These are phyloP conservation scores for Candida gigantensis DNA, from an alignment of 1,139 yeast species.

Conservation along the genomic window DNA sequence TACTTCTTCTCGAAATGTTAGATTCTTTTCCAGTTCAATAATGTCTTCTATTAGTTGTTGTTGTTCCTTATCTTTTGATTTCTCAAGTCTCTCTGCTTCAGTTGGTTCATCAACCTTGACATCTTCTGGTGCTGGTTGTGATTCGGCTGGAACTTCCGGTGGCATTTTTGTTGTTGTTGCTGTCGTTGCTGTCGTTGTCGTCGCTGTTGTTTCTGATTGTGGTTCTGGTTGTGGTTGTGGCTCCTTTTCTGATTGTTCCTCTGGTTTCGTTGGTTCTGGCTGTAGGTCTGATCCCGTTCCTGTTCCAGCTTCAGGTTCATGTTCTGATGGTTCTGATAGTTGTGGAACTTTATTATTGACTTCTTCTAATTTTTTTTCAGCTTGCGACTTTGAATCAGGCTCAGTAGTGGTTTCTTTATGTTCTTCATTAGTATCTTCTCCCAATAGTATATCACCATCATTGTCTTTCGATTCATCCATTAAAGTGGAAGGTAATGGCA, in stretches of 20 bases:
- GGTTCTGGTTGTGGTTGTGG: too few species aligned
- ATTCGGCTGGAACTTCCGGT: too few species aligned
- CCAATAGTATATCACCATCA: constrained; percentile 12
- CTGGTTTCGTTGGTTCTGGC: too few species aligned
- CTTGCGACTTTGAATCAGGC: neutral
- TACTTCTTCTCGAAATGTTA: constrained; percentile 37
- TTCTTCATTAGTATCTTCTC: constrained; percentile 8
- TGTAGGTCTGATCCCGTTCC: too few species aligned
- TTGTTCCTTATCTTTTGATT: constrained; percentile 5
- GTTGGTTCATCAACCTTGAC: constrained; percentile 2
- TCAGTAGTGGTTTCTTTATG: neutral
- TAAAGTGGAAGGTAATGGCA: constrained; percentile 10
- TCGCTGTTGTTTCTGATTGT: too few species aligned
- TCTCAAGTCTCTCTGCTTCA: constrained; percentile 3
- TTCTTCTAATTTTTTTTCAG: constrained; percentile 14
- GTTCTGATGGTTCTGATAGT: neutral
- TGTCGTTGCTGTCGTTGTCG: too few species aligned
- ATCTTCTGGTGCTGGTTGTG: too few species aligned
- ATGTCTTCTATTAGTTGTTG: constrained; percentile 5
- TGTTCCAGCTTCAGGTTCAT: constrained; percentile 8
- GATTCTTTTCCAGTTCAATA: constrained; percentile 5
- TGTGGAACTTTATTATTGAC: neutral
- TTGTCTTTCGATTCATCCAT: constrained; percentile 11
- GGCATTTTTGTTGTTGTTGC: too few species aligned
- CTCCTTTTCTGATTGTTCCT: too few species aligned